phyloP scores from a whole-genome alignment of 306 rosid species.

The Hippophae rhamnoides region DNA sequence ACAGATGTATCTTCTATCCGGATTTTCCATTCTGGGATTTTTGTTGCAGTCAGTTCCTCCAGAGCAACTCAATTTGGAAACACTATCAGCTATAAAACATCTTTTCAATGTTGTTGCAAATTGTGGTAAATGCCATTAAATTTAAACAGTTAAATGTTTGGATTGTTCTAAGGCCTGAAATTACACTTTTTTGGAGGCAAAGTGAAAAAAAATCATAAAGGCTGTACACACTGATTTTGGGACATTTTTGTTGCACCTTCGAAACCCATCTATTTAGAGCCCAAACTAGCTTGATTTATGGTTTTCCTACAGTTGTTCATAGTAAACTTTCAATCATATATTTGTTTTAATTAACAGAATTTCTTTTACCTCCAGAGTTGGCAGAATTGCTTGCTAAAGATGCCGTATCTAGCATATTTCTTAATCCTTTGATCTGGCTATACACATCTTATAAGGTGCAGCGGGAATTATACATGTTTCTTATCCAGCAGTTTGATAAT shows the following conservation, averaged over 20 bases:
- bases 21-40: slow-evolving; percentile 90
- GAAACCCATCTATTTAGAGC: background rate
- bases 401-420: slow-evolving; percentile 79
- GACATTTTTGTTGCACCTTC: background rate
- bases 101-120: slow-evolving; percentile 67
- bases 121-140: slow-evolving; percentile 37
- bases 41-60: slow-evolving; percentile 88
- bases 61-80: slow-evolving; percentile 65
- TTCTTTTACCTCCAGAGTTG: slow-evolving; percentile 41
- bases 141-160: too few species aligned
- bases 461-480: slow-evolving; percentile 92
- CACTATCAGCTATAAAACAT: slow-evolving; percentile 79
- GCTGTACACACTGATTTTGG: too few species aligned
- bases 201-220: too few species aligned
- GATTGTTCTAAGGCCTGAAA: too few species aligned
- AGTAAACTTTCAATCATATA: slow-evolving; percentile 13
- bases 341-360: slow-evolving; percentile 9
- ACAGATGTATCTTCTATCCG: slow-evolving; percentile 95
- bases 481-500: slow-evolving; percentile 85
- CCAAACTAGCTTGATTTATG: too few species aligned
- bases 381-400: slow-evolving; percentile 70
- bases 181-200: too few species aligned
- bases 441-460: slow-evolving; percentile 68
- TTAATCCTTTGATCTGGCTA: slow-evolving; percentile 86
- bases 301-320: background rate